These are phyloP conservation scores for Dactylonectria macrodidyma DNA, from an alignment of 2,329 filamentous ascomycete genomes.

Conservation along the genomic window DNA sequence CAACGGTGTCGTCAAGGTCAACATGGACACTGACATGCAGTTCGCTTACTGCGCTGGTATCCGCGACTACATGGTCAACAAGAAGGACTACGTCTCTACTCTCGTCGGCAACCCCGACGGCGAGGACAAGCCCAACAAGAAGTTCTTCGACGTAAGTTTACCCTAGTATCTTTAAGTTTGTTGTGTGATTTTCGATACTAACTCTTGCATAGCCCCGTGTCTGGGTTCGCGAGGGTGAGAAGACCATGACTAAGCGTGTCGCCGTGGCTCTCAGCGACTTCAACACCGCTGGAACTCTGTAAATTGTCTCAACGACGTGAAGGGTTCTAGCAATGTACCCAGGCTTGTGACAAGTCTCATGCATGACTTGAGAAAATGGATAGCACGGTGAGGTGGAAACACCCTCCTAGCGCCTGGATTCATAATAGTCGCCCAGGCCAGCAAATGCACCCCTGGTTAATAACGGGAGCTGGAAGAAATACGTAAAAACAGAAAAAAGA, in stretches of 20 bases:
- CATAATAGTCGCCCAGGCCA: constrained; percentile 8
- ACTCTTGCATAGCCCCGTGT: constrained; percentile 77
- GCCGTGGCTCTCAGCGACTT: constrained; percentile 90
- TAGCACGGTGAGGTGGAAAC: constrained; percentile 15
- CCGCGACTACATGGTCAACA: constrained; percentile 93
- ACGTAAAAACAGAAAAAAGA: constrained; percentile 43
- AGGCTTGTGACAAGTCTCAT: constrained; percentile 33
- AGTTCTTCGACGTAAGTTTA: constrained; percentile 77
- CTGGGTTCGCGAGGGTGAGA: constrained; percentile 97
- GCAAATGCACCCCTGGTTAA: constrained; percentile 37
- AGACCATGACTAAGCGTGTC: constrained; percentile 91
- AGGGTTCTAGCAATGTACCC: constrained; percentile 38
- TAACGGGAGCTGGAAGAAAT: constrained; percentile 41
- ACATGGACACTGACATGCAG: constrained; percentile 98
- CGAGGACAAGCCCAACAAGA: constrained; percentile 99
- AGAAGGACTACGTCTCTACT: constrained; percentile 93
- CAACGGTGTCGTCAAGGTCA: constrained; percentile 99
- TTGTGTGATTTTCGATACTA: not conserved
- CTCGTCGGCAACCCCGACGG: constrained; percentile 97
- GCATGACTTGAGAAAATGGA: constrained; percentile 36
- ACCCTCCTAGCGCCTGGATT: constrained; percentile 1
- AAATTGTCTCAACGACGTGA: constrained; percentile 38
- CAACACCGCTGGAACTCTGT: constrained; percentile 68
- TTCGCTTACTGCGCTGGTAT: constrained; percentile 93
- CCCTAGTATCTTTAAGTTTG: not conserved